Evolutionary conservation across 2,329 filamentous ascomycete genomes (phyloP).

Genomic region (Colletotrichum truncatum): DNA sequence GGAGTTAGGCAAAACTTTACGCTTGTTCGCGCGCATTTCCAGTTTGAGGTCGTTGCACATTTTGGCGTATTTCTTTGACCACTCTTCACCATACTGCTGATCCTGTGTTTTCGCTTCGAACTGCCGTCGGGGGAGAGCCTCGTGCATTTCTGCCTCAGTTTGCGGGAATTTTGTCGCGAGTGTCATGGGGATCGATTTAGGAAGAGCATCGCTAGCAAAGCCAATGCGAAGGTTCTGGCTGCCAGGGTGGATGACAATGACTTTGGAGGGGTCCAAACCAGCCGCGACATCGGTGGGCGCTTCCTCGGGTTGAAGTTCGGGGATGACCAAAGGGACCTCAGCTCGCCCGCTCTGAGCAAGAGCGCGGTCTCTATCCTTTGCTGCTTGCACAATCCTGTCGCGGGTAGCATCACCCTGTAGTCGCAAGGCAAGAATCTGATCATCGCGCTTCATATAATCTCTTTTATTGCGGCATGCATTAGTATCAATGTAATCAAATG

Average conservation of each 20-base stretch:
- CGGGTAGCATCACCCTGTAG: conserved; percentile 88
- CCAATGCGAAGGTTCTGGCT: conserved; percentile 96
- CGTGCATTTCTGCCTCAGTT: conserved; percentile 85
- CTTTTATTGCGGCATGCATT: conserved; percentile 54
- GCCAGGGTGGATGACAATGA: conserved; percentile 94
- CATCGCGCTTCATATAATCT: conserved; percentile 98
- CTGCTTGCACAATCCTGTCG: conserved; percentile 84
- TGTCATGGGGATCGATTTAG: conserved; percentile 93
- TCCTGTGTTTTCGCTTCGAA: conserved; percentile 71
- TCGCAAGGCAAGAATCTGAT: conserved; percentile 90
- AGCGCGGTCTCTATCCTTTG: conserved; percentile 87
- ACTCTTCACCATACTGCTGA: conserved; percentile 88
- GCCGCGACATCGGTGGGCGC: conserved; percentile 62
- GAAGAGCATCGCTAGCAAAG: conserved; percentile 93
- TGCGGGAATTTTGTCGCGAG: conserved; percentile 81
- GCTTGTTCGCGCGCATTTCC: conserved; percentile 92
- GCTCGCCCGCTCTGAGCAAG: conserved; percentile 78
- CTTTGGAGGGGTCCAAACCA: conserved; percentile 82
- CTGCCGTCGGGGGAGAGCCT: conserved; percentile 78
- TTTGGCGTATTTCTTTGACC: conserved; percentile 77
- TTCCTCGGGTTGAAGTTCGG: conserved; percentile 69
- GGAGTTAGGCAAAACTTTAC: conserved; percentile 94
- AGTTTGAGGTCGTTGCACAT: conserved; percentile 89
- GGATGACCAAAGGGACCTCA: conserved; percentile 69
- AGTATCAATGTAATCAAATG: conserved; percentile 26